A percentile compares a stretch with the other conserved stretches of the same genome.
Conservation (phyloP, 768 basidiomycete genomes). For the Pulveroboletus sp. region DNA sequence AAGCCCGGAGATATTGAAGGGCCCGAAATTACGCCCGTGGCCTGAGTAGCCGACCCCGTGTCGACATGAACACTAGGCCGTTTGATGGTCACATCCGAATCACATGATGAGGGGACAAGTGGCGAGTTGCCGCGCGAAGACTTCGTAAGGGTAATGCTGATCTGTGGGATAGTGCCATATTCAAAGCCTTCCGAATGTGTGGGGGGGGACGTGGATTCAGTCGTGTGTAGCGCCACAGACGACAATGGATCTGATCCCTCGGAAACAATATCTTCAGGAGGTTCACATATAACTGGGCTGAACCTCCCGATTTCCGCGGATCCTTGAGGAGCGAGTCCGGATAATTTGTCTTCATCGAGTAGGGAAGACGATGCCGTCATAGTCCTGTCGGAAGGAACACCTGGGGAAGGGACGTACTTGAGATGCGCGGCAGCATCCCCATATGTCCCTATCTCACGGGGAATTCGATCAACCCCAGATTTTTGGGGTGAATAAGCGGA, state of each 20-base stretch:
- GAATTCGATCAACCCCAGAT: slow-evolving; percentile 29
- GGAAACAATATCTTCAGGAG: slow-evolving; percentile 25
- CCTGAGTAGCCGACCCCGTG: slow-evolving; percentile 24
- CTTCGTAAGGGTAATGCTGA: slow-evolving; percentile 27
- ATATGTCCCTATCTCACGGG: slow-evolving; percentile 6
- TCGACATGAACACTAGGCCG: slow-evolving; percentile 28
- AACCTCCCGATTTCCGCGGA: slow-evolving; percentile 26
- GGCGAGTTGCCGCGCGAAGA: slow-evolving; percentile 29
- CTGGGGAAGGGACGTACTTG: slow-evolving; percentile 15
- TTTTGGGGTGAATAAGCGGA: slow-evolving; percentile 17
- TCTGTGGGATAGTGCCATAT: slow-evolving; percentile 24
- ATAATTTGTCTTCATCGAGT: slow-evolving; percentile 6
- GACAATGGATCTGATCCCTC: slow-evolving; percentile 18
- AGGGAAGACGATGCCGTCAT: slow-evolving; percentile 16
- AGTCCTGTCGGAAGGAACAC: slow-evolving; percentile 7
- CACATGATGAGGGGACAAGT: slow-evolving; percentile 21
- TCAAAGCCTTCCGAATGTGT: slow-evolving; percentile 9
- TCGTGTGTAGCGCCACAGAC: slow-evolving; percentile 9
- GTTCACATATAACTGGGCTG: slow-evolving; percentile 26
- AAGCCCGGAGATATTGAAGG: slow-evolving; percentile 11
- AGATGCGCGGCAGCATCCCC: slow-evolving; percentile 17
- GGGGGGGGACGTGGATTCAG: slow-evolving; percentile 12
- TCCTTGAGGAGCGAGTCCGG: slow-evolving; percentile 11
- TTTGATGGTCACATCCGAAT: slow-evolving; percentile 23
- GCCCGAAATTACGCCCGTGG: slow-evolving; percentile 10